phyloP scores from a whole-genome alignment of 1,284 basidiomycete species.

The Takashimella tepidaria region DNA sequence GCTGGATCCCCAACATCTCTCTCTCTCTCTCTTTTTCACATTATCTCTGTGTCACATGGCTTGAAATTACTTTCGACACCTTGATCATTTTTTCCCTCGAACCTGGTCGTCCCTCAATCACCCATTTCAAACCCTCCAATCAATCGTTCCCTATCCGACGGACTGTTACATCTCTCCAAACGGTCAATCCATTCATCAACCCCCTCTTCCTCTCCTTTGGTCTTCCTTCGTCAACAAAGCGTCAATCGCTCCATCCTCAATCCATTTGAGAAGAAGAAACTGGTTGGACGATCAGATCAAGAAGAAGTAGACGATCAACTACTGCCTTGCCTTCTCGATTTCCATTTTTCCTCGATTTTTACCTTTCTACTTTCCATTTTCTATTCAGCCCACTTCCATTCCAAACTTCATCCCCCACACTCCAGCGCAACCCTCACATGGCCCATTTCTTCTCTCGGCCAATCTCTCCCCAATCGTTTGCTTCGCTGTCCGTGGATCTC shows the following conservation, averaged over 20 bases:
- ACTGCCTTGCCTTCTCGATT: not conserved
- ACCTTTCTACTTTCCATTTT: not conserved
- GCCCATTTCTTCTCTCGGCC: not conserved
- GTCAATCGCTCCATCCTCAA: not conserved
- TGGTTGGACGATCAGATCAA: not conserved
- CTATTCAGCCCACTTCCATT: not conserved
- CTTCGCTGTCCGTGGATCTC: not conserved
- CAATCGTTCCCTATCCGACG: no score
- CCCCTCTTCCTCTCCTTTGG: no score
- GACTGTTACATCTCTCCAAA: not conserved
- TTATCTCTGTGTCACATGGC: not conserved
- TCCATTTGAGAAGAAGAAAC: not conserved
- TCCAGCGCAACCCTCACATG: no score
- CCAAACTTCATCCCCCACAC: not conserved
- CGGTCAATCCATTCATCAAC: not conserved
- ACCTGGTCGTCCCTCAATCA: not conserved
- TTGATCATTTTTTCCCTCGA: not conserved
- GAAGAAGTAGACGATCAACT: not conserved
- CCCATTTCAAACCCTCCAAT: not conserved
- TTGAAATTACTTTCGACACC: not conserved
- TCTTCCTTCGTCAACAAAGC: no score
- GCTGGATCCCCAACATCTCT: no score
- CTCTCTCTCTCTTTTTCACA: no score
- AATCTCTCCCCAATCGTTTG: not conserved
- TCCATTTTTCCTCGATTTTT: not conserved